Evolutionary conservation across 108 stramenopile genomes (phyloP), one percentile per base, ranked within the genome.

Genomic region (Mediolabrus comicus): DNA sequence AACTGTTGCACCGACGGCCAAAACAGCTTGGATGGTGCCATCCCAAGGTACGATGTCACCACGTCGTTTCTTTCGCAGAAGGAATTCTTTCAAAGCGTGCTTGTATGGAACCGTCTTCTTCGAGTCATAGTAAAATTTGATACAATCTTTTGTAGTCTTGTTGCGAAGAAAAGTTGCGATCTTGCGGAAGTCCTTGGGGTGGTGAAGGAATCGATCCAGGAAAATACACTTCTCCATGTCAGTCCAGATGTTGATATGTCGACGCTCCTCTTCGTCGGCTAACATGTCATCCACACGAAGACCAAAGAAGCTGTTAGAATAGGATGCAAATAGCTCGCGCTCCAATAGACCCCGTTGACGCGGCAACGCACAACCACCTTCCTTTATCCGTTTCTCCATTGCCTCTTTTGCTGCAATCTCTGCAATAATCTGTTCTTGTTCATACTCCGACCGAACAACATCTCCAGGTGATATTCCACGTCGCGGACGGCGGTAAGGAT

Each of bases 151-250:
- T 2, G 97, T 92, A 0, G 89, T 75, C 66, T 98, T 97, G 57
- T 96, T 88, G 33, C 83, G 73, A 22, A 99, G 67, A 63, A 95
- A 97, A 9, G 96, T 83, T 12, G 98, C 92, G 56, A 99, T 98
- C 43, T 90, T 81, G 14, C 92, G 83, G 71, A 99, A 99, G 65
- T 97, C 96, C 67, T 99, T 99, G 4, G 97, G 97, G 77, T 95
- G 96, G 57, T 97, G 96, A 41, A 99, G 73, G 67, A 99, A 99
- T 26, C 97, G 79, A 73, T 98, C 97, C 17, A 99, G 74, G 56
- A 97, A 99, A 17, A 99, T 97, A 79, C 95, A 95, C 66, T 98
- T 99, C 79, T 99, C 98, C 83, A 97, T 88, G 75, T 99, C 98
- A 33, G 95, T 90, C 98, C 98, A 99, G 9, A 85, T 41, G 35